A percentile compares a stretch with the other conserved stretches of the same genome.
Conservation (phyloP, 768 basidiomycete genomes). For the Macrolepiota fuliginosa region DNA sequence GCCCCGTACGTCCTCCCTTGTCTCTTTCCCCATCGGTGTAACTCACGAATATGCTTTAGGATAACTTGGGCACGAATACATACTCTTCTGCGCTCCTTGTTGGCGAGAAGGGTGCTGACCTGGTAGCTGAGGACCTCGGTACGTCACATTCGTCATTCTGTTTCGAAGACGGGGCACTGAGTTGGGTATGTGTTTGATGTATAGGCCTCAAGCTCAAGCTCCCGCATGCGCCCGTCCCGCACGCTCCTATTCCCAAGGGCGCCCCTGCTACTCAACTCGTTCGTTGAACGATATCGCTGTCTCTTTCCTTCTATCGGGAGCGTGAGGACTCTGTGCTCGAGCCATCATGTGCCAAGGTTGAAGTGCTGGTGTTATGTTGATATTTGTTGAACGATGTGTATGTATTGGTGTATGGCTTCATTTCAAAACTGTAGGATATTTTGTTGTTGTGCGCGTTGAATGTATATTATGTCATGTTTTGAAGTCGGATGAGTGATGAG, state of each 20-base stretch:
- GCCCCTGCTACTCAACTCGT: constrained; percentile 46
- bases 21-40: not conserved
- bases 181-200: not conserved
- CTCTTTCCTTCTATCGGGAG: too few relatives aligned
- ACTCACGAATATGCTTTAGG: constrained; percentile 33
- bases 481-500: too few relatives aligned
- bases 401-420: too few relatives aligned
- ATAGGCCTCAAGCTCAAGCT: constrained; percentile 58
- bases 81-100: constrained; percentile 70
- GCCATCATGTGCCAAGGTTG: too few relatives aligned
- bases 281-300: too few relatives aligned
- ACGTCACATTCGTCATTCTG: constrained; percentile 10
- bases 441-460: too few relatives aligned
- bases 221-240: constrained; percentile 69
- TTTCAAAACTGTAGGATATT: too few relatives aligned
- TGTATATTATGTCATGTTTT: too few relatives aligned
- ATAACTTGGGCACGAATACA: constrained; percentile 71
- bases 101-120: constrained; percentile 65
- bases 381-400: too few relatives aligned
- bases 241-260: constrained; percentile 58
- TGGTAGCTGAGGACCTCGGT: constrained; percentile 66
- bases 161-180: not conserved
- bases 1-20: constrained; percentile 45
- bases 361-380: too few relatives aligned
- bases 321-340: too few relatives aligned